Base-by-base conservation (phyloP, 805 yeast species). In the Dipodascopsis tothii region DNA sequence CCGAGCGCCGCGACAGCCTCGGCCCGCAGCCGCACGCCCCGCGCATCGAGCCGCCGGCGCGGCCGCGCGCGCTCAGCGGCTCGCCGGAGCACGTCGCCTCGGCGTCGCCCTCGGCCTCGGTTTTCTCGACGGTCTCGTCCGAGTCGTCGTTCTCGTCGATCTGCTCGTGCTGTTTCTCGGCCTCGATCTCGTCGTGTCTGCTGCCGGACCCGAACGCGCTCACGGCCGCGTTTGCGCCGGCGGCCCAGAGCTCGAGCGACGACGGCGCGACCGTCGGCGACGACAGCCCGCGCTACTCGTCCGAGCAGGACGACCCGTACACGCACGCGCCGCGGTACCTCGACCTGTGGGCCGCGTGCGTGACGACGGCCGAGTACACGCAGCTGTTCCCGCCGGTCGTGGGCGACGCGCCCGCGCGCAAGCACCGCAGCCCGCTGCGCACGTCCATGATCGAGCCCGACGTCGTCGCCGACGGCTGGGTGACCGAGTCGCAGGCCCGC, bases 21-120 rank as follows among this genome's bases (percentile, higher is more conserved):
- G n/a, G n/a, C n/a, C n/a, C n/a, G n/a, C n/a, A n/a, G n/a, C n/a
- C n/a, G n/a, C n/a, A n/a, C n/a, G n/a, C n/a, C n/a, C n/a, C n/a
- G n/a, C n/a, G n/a, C n/a, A n/a, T n/a, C n/a, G n/a, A n/a, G n/a
- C n/a, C n/a, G n/a, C n/a, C n/a, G n/a, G n/a, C n/a, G n/a, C 45
- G 46, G 43, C 81, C 86, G 1, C 82, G 81, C 57, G 92, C 98
- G 0, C 92, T 92, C 62, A 92, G 98, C 66, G 98, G 98, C 33
- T 92, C 98, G 0, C 97, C 97, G 0, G 97, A 92, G 65, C 92
- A 92, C 64, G 71, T 92, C 54, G 96, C 97, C 1, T 98, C 98
- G 1, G 98, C 92, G 65, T 70, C 30, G 14, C 14, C 30, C 11
- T 25, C 30, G 9, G 30, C 11, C 30, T 25, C 30, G 30, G 30